Conservation (phyloP, 2,329 filamentous ascomycete species). For the Aureobasidium sp. region DNA sequence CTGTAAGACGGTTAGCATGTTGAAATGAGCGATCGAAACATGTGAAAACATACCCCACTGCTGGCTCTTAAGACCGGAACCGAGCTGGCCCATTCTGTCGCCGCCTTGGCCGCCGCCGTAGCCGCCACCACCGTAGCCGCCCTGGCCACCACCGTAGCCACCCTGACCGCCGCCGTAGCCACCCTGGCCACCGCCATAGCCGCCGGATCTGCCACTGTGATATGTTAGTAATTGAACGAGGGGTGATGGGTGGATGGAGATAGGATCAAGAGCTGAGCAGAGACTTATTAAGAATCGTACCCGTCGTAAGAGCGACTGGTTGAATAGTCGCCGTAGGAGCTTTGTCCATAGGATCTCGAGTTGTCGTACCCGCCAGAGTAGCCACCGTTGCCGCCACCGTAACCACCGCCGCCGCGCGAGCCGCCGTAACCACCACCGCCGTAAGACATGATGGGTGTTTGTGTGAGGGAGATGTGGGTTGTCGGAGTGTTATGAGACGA, state of each 20-base stretch:
- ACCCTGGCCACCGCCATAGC: conserved; percentile 18
- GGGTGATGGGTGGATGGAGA: neutral
- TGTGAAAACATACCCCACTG: conserved; percentile 64
- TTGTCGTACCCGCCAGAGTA: conserved; percentile 33
- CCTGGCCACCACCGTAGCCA: conserved; percentile 24
- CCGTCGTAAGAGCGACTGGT: conserved; percentile 13
- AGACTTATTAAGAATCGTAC: conserved; percentile 9
- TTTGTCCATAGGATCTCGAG: conserved; percentile 25
- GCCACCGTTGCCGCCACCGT: conserved; percentile 23
- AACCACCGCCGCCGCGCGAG: conserved; percentile 30
- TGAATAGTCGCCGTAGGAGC: conserved; percentile 33
- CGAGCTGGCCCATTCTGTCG: conserved; percentile 90
- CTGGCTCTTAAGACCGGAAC: conserved; percentile 79
- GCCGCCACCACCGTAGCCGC: conserved; percentile 29
- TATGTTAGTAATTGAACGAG: neutral
- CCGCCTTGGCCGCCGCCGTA: conserved; percentile 54
- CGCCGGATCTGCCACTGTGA: conserved; percentile 14
- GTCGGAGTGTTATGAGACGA: conserved; percentile 5
- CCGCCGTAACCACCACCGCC: conserved; percentile 44
- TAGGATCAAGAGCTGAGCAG: conserved; percentile 3
- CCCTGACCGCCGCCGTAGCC: conserved; percentile 25
- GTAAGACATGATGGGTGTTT: conserved; percentile 59
- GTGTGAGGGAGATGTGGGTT: conserved; percentile 14
- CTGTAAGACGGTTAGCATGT: conserved; percentile 42
- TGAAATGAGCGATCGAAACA: neutral